phyloP scores from a whole-genome alignment of 2,329 filamentous ascomycete genomes.

The Ophiostoma angusticollis region DNA sequence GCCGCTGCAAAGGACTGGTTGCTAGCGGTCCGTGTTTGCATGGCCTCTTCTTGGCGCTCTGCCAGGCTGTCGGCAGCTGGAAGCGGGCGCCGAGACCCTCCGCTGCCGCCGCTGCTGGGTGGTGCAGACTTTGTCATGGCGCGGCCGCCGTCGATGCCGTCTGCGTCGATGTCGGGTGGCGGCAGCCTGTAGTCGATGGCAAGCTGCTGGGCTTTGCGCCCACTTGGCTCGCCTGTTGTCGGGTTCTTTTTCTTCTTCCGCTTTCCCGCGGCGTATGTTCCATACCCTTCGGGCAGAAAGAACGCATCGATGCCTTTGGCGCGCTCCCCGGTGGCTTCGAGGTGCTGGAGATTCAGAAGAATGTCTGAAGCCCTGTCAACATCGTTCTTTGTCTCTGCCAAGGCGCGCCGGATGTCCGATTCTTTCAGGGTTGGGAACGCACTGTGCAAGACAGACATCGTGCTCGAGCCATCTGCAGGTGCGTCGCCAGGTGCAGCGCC shows the following conservation, averaged over 20 bases:
- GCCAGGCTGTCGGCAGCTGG: background rate
- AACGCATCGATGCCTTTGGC: conserved; percentile 77
- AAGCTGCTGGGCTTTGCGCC: conserved; percentile 18
- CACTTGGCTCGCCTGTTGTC: conserved; percentile 20
- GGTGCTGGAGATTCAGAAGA: conserved; percentile 64
- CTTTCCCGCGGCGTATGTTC: background rate
- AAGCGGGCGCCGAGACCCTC: background rate
- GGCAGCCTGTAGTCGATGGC: conserved; percentile 26
- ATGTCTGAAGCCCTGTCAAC: conserved; percentile 63
- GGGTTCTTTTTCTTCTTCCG: conserved; percentile 1
- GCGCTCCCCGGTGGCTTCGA: conserved; percentile 52
- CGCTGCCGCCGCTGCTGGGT: background rate
- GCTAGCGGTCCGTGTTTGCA: conserved; percentile 2
- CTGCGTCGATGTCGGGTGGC: conserved; percentile 23
- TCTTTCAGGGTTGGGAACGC: conserved; percentile 61
- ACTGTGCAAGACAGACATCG: conserved; percentile 42
- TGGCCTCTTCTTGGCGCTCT: background rate
- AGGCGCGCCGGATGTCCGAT: conserved; percentile 50
- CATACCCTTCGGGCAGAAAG: conserved; percentile 43
- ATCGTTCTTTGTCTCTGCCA: conserved; percentile 56
- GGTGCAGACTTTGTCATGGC: background rate
- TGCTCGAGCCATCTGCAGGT: conserved; percentile 20
- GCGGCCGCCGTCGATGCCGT: conserved; percentile 13
- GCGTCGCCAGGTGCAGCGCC: conserved; percentile 31
- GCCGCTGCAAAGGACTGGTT: conserved; percentile 25